Base-by-base conservation (phyloP, 2,329 filamentous ascomycete genomes). In the Davidsoniella eucalypti region DNA sequence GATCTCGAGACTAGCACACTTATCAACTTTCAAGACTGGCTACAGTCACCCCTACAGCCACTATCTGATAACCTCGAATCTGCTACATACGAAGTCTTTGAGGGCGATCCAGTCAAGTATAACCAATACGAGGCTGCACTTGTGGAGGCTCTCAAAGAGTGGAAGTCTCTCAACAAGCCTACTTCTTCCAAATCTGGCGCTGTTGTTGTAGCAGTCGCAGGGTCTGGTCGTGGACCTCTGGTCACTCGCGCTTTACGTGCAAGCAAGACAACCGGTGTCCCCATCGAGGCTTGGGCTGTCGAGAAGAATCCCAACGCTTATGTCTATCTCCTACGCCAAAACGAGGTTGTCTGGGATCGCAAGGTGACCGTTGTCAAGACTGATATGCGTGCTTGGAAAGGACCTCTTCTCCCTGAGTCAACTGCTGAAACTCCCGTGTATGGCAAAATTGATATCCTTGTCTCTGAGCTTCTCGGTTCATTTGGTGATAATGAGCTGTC, bases 301-400 rank as follows among this genome's bases (percentile, higher is more conserved):
- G 92, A 98, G 66, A 98, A 98, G 73, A 98, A 98, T 64, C 92
- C 87, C 3, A 96, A 98, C 60, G 92, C 92, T 0, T 96, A 90
- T 61, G 88, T 98, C 5, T 80, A 95, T 56, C 76, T 98, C 2
- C 79, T 94, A 54, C 76, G 85, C 21, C 87, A 93, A 61, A 96
- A 96, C 60, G 72, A 81, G 55, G 76, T 73, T 16, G 72, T 79
- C n/a, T 98, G 92, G 92, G 73, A 70, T 52, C 78, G 80, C 18
- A 75, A 74, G 49, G 90, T 95, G 17, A 88, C 81, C 1, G 77
- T 98, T 29, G 82, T 96, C 56, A 93, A 94, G 67, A 94, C 87
- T 1, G 92, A 98, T 63, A 98, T 98, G 92, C 81, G 92, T 45
- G 82, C 82, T 53, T 98, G 93, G 93, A 84, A 84, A 59, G 93